Base-by-base conservation (phyloP, 164 flowering plant species). In the Magnolia kwangsiensis region DNA sequence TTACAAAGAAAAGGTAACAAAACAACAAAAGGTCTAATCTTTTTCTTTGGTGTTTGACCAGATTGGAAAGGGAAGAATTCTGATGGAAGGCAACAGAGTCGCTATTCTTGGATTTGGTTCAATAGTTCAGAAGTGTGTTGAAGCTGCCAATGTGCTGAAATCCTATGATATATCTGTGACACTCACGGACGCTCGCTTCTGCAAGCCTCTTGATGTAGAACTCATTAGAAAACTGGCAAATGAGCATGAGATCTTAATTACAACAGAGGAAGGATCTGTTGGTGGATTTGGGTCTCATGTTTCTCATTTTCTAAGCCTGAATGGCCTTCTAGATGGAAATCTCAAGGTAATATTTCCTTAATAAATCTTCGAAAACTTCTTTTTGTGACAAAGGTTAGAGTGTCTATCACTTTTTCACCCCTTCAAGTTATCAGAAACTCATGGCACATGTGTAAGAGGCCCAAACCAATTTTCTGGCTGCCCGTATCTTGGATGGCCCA, bases 221-320 rank as follows among this genome's bases (percentile, higher is more conserved):
- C 91, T 94, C 58, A 88, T 94, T 73, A 87, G 78, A 73, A 87
- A 81, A 75, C 70, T 94, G 23, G 96, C 96, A 71, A 85, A 81
- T 0, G 93, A 89, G 76, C 98, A 94, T 76, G 95, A 92, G 71
- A 77, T 91, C 73, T 78, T 94, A 20, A 86, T 94, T 29, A 90
- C 96, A 13, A 91, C 86, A 0, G 98, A 94, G 74, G 98, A 94
- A 80, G 98, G 97, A 24, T 90, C 97, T 0, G 79, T 94, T 72
- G 98, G 98, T 71, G 98, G 98, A 7, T 94, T 94, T 80, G 90
- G 96, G 1, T 91, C 98, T 49, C 98, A 93, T 76, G 96, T 95
- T 5, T 63, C 88, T 8, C 97, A 95, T 31, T 92, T 84, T 86
- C 81, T 95, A 27, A 81, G 90, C 82, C 76, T 91, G 67, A 80